A percentile compares a stretch with the other conserved stretches of the same genome.
These are phyloP conservation scores for Drechslerella dactyloides DNA, from an alignment of 2,329 filamentous ascomycete species.

Conservation along the genomic window DNA sequence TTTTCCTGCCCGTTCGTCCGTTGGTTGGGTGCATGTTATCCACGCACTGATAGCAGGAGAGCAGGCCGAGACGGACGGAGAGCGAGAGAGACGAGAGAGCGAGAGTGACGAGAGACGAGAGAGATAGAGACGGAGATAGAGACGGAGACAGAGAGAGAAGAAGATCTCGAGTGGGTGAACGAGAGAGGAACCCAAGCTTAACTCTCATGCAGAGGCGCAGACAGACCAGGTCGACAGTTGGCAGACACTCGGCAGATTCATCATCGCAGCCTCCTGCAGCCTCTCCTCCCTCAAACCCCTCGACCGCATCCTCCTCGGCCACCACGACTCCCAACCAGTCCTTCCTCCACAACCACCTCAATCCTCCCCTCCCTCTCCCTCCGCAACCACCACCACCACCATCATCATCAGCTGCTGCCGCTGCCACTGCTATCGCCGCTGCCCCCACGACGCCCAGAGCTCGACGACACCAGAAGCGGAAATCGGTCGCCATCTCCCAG, in stretches of 20 bases:
- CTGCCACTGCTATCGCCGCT: not conserved
- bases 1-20: not conserved
- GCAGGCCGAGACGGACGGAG: no score
- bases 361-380: slow-evolving; percentile 1
- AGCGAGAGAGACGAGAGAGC: no score
- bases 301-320: slow-evolving; percentile 21
- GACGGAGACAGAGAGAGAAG: not conserved
- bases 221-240: slow-evolving; percentile 50
- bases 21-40: not conserved
- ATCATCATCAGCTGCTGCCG: not conserved
- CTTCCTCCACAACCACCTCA: slow-evolving; percentile 12
- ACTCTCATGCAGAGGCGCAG: slow-evolving; percentile 51
- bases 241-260: slow-evolving; percentile 51
- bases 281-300: slow-evolving; percentile 13
- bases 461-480: slow-evolving; percentile 35
- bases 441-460: slow-evolving; percentile 18
- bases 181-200: slow-evolving; percentile 26
- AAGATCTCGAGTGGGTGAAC: not conserved
- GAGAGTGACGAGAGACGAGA: no score
- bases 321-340: slow-evolving; percentile 19
- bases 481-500: slow-evolving; percentile 46
- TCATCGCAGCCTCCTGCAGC: slow-evolving; percentile 37
- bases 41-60: not conserved
- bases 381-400: slow-evolving; percentile 9
- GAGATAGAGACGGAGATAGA: not conserved